Conservation (phyloP, 176 grass and related monocot species). For the Coix lacrymajobi region DNA sequence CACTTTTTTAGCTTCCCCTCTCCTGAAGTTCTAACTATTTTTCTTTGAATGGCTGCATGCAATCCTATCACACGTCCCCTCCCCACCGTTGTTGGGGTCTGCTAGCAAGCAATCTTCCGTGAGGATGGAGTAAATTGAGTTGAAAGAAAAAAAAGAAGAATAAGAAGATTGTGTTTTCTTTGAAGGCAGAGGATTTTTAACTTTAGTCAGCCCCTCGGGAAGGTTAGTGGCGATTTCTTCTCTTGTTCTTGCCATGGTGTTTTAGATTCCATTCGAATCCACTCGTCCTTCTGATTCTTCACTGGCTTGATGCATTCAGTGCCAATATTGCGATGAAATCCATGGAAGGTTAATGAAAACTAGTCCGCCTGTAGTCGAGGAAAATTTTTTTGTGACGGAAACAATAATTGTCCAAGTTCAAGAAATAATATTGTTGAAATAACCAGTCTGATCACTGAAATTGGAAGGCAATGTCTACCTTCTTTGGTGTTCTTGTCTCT, state of each 20-base stretch:
- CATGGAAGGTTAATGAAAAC: not conserved
- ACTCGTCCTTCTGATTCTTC: not conserved
- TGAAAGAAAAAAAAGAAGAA: not conserved
- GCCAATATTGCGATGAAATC: not conserved
- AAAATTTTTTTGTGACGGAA: not conserved
- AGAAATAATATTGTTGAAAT: not conserved
- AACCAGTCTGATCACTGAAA: not conserved
- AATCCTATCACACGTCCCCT: slow-evolving; percentile 12
- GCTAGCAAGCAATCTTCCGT: slow-evolving; percentile 1
- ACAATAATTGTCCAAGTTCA: not conserved
- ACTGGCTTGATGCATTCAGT: not conserved
- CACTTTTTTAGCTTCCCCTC: slow-evolving; percentile 22
- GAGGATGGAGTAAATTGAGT: slow-evolving; percentile 6
- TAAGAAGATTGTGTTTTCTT: not conserved
- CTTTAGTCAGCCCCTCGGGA: not conserved
- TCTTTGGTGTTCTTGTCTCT: slow-evolving; percentile 78
- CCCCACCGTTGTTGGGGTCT: slow-evolving; percentile 21
- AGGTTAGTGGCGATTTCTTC: slow-evolving; percentile 4
- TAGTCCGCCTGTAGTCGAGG: not conserved
- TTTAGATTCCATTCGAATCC: not conserved
- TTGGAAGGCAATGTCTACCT: slow-evolving; percentile 62
- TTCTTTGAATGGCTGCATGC: slow-evolving; percentile 9
- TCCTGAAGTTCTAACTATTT: not conserved
- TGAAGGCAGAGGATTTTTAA: not conserved
- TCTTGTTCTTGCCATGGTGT: not conserved